Evolutionary conservation across 2,329 filamentous ascomycete genomes (phyloP).

Genomic region (Scytalidium sp.): DNA sequence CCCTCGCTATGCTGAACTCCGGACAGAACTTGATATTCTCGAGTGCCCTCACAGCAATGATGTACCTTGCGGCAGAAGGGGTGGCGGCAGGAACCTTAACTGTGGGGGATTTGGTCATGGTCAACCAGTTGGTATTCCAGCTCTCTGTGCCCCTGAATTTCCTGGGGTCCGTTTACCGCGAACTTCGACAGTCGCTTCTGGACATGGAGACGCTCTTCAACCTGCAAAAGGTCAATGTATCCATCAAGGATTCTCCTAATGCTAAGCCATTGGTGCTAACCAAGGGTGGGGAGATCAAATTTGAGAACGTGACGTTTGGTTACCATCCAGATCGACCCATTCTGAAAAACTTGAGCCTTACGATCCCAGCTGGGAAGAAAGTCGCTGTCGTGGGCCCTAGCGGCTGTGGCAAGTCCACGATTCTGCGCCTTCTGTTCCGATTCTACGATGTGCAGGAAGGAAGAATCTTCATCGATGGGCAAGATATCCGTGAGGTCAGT

Average conservation of each 20-base stretch:
- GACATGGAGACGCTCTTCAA: constrained; percentile 99
- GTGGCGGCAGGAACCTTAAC: constrained; percentile 72
- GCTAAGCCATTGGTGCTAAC: constrained; percentile 71
- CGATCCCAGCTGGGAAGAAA: constrained; percentile 93
- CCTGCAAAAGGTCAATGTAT: constrained; percentile 92
- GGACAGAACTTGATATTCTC: constrained; percentile 98
- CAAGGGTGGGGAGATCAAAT: constrained; percentile 83
- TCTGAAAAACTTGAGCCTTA: constrained; percentile 77
- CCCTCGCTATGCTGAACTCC: constrained; percentile 85
- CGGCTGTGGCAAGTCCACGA: constrained; percentile 94
- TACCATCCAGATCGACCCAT: constrained; percentile 88
- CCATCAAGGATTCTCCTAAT: constrained; percentile 72
- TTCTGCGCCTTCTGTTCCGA: constrained; percentile 86
- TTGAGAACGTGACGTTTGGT: constrained; percentile 93
- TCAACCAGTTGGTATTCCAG: constrained; percentile 98
- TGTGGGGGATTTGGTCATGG: constrained; percentile 95
- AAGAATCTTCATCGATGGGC: constrained; percentile 85
- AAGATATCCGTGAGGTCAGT: constrained; percentile 81
- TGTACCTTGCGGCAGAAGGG: constrained; percentile 92
- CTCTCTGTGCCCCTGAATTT: constrained; percentile 97
- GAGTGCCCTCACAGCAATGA: constrained; percentile 89
- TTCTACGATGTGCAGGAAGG: constrained; percentile 89
- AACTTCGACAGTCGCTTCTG: constrained; percentile 87
- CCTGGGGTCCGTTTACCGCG: constrained; percentile 94
- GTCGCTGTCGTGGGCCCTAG: constrained; percentile 93